Evolutionary conservation across 768 basidiomycete genomes (phyloP), one percentile per base, ranked within the genome.

Genomic region (Lactifluus subvellereus): DNA sequence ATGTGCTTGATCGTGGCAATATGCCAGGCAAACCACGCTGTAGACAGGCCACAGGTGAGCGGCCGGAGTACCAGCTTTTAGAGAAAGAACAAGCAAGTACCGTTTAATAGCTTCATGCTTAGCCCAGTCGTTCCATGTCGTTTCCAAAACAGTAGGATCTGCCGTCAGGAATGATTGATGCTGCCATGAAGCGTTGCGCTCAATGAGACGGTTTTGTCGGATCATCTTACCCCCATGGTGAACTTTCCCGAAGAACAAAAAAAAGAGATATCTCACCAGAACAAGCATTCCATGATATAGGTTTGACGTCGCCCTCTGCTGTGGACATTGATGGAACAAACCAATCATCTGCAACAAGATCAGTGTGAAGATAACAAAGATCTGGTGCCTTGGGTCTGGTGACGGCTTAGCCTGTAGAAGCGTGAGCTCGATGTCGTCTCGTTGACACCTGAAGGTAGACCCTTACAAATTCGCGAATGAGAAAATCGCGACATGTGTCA

Each of bases 201-300:
- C 71, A 32, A 84, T 79, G 30, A 83, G 72, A 2, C 79, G 78
- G 38, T 64, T 75, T 70, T 70, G 72, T 54, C 72, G 74, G 60
- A 73, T 74, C 77, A 69, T 76, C 79, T 72, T 60, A 20, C 50
- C 45, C 47, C 45, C 47, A 55, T 22, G 63, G 47, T 65, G 33
- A 53, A 55, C 38, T 61, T 49, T 53, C 20, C 1, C 27, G 18
- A 6, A 30, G 5, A 49, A 45, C 27, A 6, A 30, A 27, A 33
- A 27, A 33, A 35, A 37, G 5, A 47, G 30, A 8, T 13, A 13
- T 75, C 77, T 69, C 69, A 85, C 85, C 77, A 79, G 79, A 52
- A 84, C 80, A 30, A 88, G 78, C 78, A 83, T 82, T 42, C 78
- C 78, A 72, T 82, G 86, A 69, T 82, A 86, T n/a, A 79, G 72